Evolutionary conservation across 371 early-diverging fungal species (phyloP).

Genomic region (Actinomortierella wolfii): DNA sequence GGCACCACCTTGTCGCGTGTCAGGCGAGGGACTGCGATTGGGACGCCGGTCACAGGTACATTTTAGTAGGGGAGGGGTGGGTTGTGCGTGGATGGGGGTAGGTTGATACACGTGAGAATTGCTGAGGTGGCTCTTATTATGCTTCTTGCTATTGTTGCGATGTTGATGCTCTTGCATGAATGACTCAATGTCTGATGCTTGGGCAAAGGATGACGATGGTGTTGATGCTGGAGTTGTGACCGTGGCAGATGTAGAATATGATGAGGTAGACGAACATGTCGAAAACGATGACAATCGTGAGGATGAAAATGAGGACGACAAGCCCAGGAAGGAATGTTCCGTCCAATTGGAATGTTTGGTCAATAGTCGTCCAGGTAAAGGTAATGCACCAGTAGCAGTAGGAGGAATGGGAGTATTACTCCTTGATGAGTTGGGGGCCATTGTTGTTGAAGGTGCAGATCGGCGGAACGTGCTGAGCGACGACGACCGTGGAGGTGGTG

Average conservation of each 20-base stretch:
- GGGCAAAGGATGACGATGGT: constrained; percentile 8
- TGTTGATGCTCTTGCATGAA: neutral
- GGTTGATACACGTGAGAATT: too few species aligned
- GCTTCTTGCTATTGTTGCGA: constrained; percentile 18
- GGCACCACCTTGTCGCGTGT: too few species aligned
- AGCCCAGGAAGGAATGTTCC: too few species aligned
- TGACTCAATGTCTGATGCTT: constrained; percentile 16
- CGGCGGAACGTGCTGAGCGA: too few species aligned
- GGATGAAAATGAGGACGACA: constrained; percentile 15
- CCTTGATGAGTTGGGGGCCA: constrained; percentile 5
- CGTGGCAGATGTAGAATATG: neutral
- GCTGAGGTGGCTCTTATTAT: neutral
- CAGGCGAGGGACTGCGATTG: too few species aligned
- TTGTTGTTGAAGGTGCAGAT: neutral
- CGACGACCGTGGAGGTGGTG: too few species aligned
- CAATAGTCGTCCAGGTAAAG: too few species aligned
- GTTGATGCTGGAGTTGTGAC: too few species aligned
- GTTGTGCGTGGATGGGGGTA: too few species aligned
- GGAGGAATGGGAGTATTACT: constrained; percentile 5
- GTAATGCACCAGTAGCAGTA: neutral
- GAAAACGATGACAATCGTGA: constrained; percentile 34
- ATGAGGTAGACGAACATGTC: constrained; percentile 16
- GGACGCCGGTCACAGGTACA: too few species aligned
- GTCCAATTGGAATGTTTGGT: too few species aligned
- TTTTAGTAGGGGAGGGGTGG: too few species aligned